These are phyloP conservation scores for Amaranthus palmeri DNA, from an alignment of 148 eudicot genomes.

Conservation along the genomic window DNA sequence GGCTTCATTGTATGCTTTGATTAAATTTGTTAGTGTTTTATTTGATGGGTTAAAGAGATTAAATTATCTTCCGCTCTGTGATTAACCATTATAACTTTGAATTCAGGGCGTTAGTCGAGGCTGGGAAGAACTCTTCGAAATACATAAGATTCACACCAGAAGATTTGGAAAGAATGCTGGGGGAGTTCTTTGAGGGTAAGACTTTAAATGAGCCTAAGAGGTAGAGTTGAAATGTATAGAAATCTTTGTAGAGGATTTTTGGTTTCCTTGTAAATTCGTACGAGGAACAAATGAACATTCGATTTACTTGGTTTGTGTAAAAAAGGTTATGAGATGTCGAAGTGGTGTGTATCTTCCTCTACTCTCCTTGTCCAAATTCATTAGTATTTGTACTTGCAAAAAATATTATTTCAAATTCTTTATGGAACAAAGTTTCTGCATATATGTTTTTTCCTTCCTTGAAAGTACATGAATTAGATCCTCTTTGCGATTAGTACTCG, in stretches of 20 bases:
- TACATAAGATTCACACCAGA: slow-evolving; percentile 78
- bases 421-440: no score
- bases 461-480: no score
- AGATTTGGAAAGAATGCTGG: slow-evolving; percentile 92
- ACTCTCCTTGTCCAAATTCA: no score
- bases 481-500: no score
- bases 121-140: slow-evolving; percentile 80
- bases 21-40: background rate
- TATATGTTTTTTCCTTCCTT: no score
- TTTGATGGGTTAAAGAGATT: no score
- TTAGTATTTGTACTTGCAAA: no score
- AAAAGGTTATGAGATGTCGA: background rate
- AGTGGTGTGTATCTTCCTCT: background rate
- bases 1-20: background rate
- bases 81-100: background rate
- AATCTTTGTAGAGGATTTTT: background rate
- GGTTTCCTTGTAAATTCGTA: slow-evolving; percentile 23
- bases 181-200: slow-evolving; percentile 91
- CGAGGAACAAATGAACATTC: background rate
- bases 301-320: slow-evolving; percentile 4
- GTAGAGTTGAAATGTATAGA: slow-evolving; percentile 6
- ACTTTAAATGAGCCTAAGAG: slow-evolving; percentile 57
- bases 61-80: no score
- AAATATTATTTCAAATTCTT: no score
- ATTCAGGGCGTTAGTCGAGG: slow-evolving; percentile 77